Percentiles rank a stretch among this genome's conserved stretches.
Conservation (phyloP, 2,329 filamentous ascomycete species). For the Talaromyces funiculosus region DNA sequence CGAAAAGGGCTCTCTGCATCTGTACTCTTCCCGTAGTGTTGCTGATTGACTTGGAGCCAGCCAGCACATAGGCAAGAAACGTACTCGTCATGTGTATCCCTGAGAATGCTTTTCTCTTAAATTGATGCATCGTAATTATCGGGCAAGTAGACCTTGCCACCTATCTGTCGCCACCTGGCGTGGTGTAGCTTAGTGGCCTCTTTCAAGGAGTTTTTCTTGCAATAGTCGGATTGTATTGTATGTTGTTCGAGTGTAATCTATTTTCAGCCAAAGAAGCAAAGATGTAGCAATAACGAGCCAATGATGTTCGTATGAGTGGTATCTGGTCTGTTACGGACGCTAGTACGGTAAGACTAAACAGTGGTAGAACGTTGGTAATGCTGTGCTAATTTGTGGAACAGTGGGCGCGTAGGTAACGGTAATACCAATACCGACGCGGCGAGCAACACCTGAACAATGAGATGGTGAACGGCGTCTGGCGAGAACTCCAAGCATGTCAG, state of each 20-base stretch:
- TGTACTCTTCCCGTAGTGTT: not conserved
- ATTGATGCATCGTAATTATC: not conserved
- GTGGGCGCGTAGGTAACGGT: not conserved
- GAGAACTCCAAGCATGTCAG: constrained; percentile 1
- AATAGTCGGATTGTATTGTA: not conserved
- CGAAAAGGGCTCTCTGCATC: not conserved
- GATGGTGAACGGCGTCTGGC: not conserved
- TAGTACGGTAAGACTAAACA: constrained; percentile 9
- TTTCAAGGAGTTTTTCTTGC: not conserved
- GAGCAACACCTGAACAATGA: not conserved
- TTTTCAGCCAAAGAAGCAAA: not conserved
- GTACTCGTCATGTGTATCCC: not conserved
- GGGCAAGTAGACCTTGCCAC: not conserved
- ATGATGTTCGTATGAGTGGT: not conserved
- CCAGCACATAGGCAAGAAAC: not conserved
- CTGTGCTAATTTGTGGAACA: not conserved
- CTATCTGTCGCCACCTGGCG: not conserved
- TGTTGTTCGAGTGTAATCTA: not conserved
- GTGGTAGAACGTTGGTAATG: not conserved
- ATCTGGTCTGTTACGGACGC: constrained; percentile 14
- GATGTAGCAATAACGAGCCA: not conserved
- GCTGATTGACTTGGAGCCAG: not conserved
- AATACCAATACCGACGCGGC: not conserved
- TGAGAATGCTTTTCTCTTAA: not conserved
- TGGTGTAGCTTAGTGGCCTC: not conserved